Conservation (phyloP, 2,329 filamentous ascomycete species). For the Fusarium marasasianum region DNA sequence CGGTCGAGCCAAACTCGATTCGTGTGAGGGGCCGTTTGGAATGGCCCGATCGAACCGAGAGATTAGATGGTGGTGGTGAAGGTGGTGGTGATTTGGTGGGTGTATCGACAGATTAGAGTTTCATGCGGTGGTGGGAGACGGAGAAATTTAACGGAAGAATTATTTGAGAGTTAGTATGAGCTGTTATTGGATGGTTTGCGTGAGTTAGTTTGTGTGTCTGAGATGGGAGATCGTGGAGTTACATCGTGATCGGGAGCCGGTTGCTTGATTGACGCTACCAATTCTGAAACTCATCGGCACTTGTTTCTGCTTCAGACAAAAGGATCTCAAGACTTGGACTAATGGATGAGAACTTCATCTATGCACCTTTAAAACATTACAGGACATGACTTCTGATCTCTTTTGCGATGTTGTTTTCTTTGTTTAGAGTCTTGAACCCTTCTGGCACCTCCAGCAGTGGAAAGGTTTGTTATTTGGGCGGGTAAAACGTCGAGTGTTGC, state of each 20-base stretch:
- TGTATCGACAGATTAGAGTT: not conserved
- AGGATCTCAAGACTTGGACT: not conserved
- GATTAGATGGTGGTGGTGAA: not conserved
- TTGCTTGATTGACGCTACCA: not conserved
- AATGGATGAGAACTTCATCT: not conserved
- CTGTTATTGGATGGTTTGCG: not conserved
- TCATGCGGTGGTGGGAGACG: not conserved
- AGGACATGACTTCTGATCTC: rapidly evolving
- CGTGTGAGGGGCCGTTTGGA: conserved; percentile 6
- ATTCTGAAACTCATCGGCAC: conserved; percentile 2
- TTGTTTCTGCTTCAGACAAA: not conserved
- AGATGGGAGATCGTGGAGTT: conserved; percentile 11
- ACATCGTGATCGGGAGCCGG: conserved; percentile 1
- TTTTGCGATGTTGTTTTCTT: not conserved
- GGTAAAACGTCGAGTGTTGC: not conserved
- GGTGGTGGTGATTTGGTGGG: not conserved
- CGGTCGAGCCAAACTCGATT: conserved; percentile 15
- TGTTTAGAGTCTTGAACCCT: not conserved
- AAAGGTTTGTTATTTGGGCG: rapidly evolving
- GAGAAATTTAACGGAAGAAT: not conserved
- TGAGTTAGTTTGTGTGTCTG: no score
- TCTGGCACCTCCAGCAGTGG: not conserved
- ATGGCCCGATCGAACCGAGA: conserved; percentile 30
- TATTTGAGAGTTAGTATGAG: not conserved
- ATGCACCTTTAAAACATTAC: not conserved